Evolutionary conservation across 116 monocot genomes (phyloP), one percentile per base, ranked within the genome.

Genomic region (Trichopus zeylanicus): DNA sequence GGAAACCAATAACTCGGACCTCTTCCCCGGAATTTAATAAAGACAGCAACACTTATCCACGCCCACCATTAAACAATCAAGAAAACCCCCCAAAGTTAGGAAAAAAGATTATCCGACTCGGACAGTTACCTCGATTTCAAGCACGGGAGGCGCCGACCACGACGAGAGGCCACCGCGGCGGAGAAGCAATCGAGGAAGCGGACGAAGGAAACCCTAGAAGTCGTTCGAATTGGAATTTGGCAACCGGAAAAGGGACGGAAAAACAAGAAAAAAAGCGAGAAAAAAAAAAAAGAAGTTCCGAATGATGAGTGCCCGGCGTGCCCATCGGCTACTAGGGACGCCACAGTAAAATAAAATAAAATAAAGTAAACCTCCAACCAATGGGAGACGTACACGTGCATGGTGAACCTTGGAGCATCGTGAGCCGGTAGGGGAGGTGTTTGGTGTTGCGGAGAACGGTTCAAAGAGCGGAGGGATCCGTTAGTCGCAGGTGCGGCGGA

Each of bases 221-320:
- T 49, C 49, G 0, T 24, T 49, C 49, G 49, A 49, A 22, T 24
- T 49, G n/a, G n/a, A n/a, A n/a, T n/a, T n/a, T n/a, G n/a, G n/a
- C n/a, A n/a, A n/a, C n/a, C n/a, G n/a, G n/a, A n/a, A n/a, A n/a
- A n/a, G 4, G 26, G 15, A 55, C 28, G 26, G 35, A 27, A 5
- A 55, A 69, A 30, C 3, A 18, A 13, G 11, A 60, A 54, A 34
- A 61, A 35, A n/a, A 20, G 39, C n/a, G 2, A 19, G 28, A 24
- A 69, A 34, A 61, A 52, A 13, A 20, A 60, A 4, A 18, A 25
- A 24, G 59, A 49, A 48, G 63, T 48, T 20, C 32, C 31, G 48
- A 53, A 37, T 48, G 55, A 63, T 19, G 63, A 61, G 24, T 30
- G 55, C 70, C 38, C 55, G 39, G 38, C 61, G 70, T 70, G 70